Evolutionary conservation across 2,329 filamentous ascomycete species (phyloP).

Genomic region (Volutella citrinella): DNA sequence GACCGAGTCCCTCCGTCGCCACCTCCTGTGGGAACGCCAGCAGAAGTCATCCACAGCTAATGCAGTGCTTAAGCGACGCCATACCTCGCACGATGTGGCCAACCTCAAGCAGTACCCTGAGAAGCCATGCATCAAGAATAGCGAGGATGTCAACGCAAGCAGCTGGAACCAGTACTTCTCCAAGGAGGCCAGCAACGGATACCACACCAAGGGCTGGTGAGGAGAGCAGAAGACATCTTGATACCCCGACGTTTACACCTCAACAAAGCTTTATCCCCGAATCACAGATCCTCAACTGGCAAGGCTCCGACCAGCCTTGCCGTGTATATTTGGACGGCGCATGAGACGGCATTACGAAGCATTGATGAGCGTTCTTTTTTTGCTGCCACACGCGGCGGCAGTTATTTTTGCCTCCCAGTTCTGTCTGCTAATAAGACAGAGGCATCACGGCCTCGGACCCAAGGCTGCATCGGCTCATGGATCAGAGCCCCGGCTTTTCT

Average conservation of each 20-base stretch:
- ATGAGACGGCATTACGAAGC: constrained; percentile 25
- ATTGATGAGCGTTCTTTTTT: constrained; percentile 22
- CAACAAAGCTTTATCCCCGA: constrained; percentile 19
- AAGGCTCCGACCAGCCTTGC: constrained; percentile 8
- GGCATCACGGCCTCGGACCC: no score
- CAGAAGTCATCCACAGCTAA: constrained; percentile 89
- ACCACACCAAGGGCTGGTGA: constrained; percentile 44
- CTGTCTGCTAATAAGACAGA: no score
- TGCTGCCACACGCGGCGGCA: no score
- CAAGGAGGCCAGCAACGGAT: constrained; percentile 61
- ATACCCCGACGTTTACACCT: constrained; percentile 15
- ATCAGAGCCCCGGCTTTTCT: no score
- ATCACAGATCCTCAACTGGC: constrained; percentile 16
- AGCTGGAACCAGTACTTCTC: constrained; percentile 87
- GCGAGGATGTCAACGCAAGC: constrained; percentile 62
- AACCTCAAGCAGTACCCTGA: constrained; percentile 83
- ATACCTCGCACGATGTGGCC: constrained; percentile 87
- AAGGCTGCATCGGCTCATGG: no score
- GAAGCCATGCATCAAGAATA: constrained; percentile 56
- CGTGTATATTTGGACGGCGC: constrained; percentile 29
- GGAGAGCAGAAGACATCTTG: constrained; percentile 7
- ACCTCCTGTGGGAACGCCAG: constrained; percentile 92
- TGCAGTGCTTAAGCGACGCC: constrained; percentile 82
- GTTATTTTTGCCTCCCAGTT: no score
- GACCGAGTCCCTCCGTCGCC: constrained; percentile 85